Evolutionary conservation across 2,329 filamentous ascomycete genomes (phyloP).

Genomic region (Elsinoe necatrix): DNA sequence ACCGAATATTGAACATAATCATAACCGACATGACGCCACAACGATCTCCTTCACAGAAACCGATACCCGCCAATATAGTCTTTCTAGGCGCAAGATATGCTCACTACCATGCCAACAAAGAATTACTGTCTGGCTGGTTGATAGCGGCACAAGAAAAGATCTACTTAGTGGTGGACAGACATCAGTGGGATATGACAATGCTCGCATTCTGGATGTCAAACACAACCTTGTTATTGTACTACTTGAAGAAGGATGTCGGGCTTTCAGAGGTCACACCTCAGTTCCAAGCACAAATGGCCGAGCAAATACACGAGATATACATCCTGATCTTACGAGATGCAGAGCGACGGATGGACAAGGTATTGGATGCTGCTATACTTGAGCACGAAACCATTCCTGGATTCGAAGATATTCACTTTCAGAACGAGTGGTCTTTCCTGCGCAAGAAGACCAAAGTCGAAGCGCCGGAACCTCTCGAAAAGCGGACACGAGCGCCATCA

Average conservation of each 20-base stretch:
- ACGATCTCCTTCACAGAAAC: conserved; percentile 91
- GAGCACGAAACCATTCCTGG: conserved; percentile 97
- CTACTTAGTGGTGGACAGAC: conserved; percentile 87
- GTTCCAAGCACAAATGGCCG: conserved; percentile 87
- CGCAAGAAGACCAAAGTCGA: conserved; percentile 85
- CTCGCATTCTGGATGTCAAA: conserved; percentile 99
- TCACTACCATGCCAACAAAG: conserved; percentile 85
- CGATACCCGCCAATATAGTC: conserved; percentile 92
- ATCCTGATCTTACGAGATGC: conserved; percentile 95
- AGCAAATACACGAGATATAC: conserved; percentile 96
- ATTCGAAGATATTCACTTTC: conserved; percentile 92
- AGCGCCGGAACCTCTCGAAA: conserved; percentile 74
- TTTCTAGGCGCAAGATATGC: conserved; percentile 94
- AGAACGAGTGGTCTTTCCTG: conserved; percentile 98
- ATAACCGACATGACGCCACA: conserved; percentile 98
- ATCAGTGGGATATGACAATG: conserved; percentile 99
- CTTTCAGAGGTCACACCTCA: conserved; percentile 72
- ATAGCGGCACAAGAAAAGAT: conserved; percentile 89
- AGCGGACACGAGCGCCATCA: conserved; percentile 83
- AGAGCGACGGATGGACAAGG: conserved; percentile 91
- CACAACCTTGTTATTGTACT: conserved; percentile 87
- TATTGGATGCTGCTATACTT: conserved; percentile 84
- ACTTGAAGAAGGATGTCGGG: conserved; percentile 86
- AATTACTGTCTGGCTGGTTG: conserved; percentile 72
- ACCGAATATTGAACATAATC: conserved; percentile 85